These are phyloP conservation scores for Fusarium tjaetaba DNA, from an alignment of 2,329 filamentous ascomycete species.

Conservation along the genomic window DNA sequence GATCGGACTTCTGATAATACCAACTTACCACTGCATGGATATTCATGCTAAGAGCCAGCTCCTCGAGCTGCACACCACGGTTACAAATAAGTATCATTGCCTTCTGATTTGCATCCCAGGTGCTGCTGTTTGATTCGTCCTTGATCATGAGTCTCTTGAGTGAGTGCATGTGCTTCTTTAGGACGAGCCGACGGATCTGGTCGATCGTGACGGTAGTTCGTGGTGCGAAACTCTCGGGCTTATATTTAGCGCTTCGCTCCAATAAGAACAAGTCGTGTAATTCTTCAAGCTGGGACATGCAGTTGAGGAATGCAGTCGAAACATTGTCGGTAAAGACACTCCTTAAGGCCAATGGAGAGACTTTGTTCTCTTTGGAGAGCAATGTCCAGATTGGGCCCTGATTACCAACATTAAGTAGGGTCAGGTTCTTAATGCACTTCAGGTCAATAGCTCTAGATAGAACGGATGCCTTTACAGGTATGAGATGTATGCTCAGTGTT, in stretches of 20 bases:
- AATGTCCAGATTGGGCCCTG: constrained; percentile 69
- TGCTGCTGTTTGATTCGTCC: constrained; percentile 58
- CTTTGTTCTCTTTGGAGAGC: constrained; percentile 64
- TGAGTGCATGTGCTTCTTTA: constrained; percentile 66
- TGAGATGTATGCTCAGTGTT: constrained; percentile 64
- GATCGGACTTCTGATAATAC: not conserved
- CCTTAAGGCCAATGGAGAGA: constrained; percentile 60
- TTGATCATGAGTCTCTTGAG: constrained; percentile 69
- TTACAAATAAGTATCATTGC: constrained; percentile 64
- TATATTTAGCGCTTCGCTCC: constrained; percentile 62
- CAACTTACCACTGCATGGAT: constrained; percentile 63
- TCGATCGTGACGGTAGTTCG: constrained; percentile 62
- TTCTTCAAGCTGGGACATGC: constrained; percentile 61
- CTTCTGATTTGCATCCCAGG: constrained; percentile 68
- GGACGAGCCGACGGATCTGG: constrained; percentile 66
- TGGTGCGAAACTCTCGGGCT: constrained; percentile 63
- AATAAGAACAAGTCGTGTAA: constrained; percentile 69
- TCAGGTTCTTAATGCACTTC: constrained; percentile 64
- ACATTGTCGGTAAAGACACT: constrained; percentile 73
- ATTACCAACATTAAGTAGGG: constrained; percentile 70
- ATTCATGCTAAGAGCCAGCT: constrained; percentile 66
- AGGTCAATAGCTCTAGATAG: constrained; percentile 67
- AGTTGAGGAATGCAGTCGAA: constrained; percentile 62
- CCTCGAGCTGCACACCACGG: constrained; percentile 60
- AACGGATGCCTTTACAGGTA: constrained; percentile 69